These are phyloP conservation scores for Xylaria cubensis DNA, from an alignment of 495 filamentous ascomycete genomes.

Conservation along the genomic window DNA sequence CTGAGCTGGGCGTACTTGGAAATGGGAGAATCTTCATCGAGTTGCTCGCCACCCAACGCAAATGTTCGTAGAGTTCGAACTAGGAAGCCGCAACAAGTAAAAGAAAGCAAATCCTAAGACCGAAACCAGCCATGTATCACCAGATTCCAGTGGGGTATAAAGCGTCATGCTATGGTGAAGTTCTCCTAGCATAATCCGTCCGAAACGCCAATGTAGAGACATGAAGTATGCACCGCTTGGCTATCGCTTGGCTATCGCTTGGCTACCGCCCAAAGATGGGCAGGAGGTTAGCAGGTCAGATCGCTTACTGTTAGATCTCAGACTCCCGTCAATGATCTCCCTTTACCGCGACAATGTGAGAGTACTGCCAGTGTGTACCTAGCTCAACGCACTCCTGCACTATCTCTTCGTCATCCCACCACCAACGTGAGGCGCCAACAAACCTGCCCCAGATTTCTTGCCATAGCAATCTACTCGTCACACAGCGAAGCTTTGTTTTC, in stretches of 20 bases:
- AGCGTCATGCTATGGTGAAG: constrained; percentile 19
- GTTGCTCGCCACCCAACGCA: background rate
- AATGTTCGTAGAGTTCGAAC: constrained; percentile 1
- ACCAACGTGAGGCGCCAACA: constrained; percentile 53
- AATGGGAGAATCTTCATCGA: background rate
- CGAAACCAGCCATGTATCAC: constrained; percentile 26
- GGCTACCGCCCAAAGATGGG: background rate
- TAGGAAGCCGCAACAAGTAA: background rate
- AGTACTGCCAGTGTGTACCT: constrained; percentile 57
- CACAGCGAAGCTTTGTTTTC: constrained; percentile 45
- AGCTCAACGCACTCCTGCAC: constrained; percentile 53
- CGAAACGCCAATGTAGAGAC: constrained; percentile 29
- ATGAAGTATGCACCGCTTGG: constrained; percentile 6
- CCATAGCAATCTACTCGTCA: constrained; percentile 51
- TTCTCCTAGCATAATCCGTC: constrained; percentile 11
- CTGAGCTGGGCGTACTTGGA: background rate
- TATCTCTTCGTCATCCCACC: constrained; percentile 58
- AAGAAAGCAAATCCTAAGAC: constrained; percentile 31
- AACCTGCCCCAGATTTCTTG: constrained; percentile 55
- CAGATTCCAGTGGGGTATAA: constrained; percentile 28
- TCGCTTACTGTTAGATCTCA: background rate
- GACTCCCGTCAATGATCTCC: constrained; percentile 15
- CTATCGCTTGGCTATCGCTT: background rate
- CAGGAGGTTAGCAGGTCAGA: background rate
- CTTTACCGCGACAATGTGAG: constrained; percentile 54